Conservation (phyloP, 2,329 filamentous ascomycete genomes). For the Penicillium digitatum region DNA sequence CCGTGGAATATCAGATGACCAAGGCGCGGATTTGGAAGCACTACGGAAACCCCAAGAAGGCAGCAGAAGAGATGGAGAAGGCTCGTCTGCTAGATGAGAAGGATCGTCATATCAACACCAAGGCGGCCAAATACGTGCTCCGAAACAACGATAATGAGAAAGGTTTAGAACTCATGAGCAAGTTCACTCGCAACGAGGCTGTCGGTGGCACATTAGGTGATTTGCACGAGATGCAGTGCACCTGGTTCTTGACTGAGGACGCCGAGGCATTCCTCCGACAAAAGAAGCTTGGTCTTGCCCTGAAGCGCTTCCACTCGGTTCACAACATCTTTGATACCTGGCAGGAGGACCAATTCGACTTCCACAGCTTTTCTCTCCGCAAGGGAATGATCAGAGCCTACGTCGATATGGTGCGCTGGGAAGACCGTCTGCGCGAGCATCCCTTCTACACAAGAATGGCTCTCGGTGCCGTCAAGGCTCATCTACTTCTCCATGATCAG, state of each 20-base stretch:
- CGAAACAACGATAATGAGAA: conserved; percentile 86
- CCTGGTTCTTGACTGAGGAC: conserved; percentile 96
- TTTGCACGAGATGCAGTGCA: conserved; percentile 94
- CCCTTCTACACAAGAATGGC: conserved; percentile 88
- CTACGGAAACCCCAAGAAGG: conserved; percentile 70
- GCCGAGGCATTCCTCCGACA: conserved; percentile 82
- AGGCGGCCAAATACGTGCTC: conserved; percentile 93
- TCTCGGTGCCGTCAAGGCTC: conserved; percentile 73
- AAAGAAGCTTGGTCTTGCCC: conserved; percentile 74
- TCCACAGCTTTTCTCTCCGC: conserved; percentile 93
- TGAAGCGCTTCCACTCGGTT: conserved; percentile 87
- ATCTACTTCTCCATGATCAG: conserved; percentile 73
- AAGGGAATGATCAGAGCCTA: conserved; percentile 96
- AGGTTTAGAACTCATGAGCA: conserved; percentile 80
- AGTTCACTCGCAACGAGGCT: conserved; percentile 91
- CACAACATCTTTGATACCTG: conserved; percentile 93
- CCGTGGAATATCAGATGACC: conserved; percentile 90
- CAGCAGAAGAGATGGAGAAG: conserved; percentile 81
- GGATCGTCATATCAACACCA: conserved; percentile 97
- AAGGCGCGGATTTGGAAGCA: conserved; percentile 96
- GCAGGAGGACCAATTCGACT: conserved; percentile 98
- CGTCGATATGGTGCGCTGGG: conserved; percentile 94
- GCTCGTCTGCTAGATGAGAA: conserved; percentile 80
- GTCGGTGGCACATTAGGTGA: conserved; percentile 83
- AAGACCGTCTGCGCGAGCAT: conserved; percentile 84